phyloP scores from a whole-genome alignment of 2,329 filamentous ascomycete genomes.

The Paraphoma chrysanthemicola region DNA sequence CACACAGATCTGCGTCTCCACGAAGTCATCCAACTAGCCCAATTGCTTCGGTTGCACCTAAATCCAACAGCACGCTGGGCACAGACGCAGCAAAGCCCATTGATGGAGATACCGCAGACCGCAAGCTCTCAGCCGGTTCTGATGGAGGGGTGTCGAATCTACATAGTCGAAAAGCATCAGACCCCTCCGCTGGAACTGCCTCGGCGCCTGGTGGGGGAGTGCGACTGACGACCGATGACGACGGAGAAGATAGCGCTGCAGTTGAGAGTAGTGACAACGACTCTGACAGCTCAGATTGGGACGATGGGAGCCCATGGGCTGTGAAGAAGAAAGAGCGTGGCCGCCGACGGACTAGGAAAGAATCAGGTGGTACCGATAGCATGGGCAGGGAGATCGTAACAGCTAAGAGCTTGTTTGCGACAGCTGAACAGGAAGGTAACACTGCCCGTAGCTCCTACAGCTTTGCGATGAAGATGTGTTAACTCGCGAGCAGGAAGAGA shows the following conservation, averaged over 20 bases:
- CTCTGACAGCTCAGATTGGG: slow-evolving; percentile 64
- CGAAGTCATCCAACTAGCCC: slow-evolving; percentile 54
- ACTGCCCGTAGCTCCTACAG: slow-evolving; percentile 33
- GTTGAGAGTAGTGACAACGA: slow-evolving; percentile 74
- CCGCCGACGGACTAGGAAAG: slow-evolving; percentile 45
- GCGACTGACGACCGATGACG: slow-evolving; percentile 60
- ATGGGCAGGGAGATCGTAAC: slow-evolving; percentile 48
- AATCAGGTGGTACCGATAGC: slow-evolving; percentile 44
- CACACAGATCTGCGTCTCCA: slow-evolving; percentile 46
- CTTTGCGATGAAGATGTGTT: slow-evolving; percentile 9
- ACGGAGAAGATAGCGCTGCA: slow-evolving; percentile 61
- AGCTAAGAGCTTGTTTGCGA: slow-evolving; percentile 71
- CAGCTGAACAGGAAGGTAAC: slow-evolving; percentile 78
- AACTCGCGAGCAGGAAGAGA: slow-evolving; percentile 53
- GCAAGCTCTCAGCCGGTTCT: slow-evolving; percentile 70
- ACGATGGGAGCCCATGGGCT: slow-evolving; percentile 61
- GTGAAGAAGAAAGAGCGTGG: slow-evolving; percentile 48
- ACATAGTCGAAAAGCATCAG: slow-evolving; percentile 56
- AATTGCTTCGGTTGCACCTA: slow-evolving; percentile 56
- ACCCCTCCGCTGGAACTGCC: slow-evolving; percentile 48
- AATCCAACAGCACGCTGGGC: slow-evolving; percentile 53
- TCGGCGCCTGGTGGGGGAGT: slow-evolving; percentile 57
- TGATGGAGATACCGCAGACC: slow-evolving; percentile 74
- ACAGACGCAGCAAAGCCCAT: slow-evolving; percentile 68
- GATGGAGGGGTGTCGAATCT: slow-evolving; percentile 69